Evolutionary conservation across 1,284 basidiomycete species (phyloP).

Genomic region (Malassezia cuniculi): DNA sequence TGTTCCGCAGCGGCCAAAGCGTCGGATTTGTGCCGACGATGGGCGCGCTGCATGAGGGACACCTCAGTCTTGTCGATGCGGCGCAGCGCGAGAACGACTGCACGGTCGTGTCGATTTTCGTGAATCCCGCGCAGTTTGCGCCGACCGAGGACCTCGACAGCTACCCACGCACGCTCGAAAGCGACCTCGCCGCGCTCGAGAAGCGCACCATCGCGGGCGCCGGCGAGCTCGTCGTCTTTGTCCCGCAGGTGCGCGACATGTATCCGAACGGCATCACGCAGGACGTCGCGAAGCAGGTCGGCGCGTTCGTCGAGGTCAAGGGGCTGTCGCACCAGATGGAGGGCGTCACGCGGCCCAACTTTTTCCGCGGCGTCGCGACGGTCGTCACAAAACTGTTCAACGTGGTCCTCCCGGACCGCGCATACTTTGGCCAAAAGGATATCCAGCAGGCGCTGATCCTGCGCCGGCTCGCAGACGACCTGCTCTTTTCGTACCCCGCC

Average conservation of each 20-base stretch:
- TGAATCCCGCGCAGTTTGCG: slow-evolving; percentile 94
- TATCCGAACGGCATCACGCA: slow-evolving; percentile 74
- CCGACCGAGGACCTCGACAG: slow-evolving; percentile 81
- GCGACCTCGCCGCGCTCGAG: slow-evolving; percentile 36
- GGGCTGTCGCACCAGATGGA: slow-evolving; percentile 75
- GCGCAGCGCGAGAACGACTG: slow-evolving; percentile 67
- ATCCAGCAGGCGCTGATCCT: slow-evolving; percentile 88
- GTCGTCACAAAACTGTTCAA: slow-evolving; percentile 92
- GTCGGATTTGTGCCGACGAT: slow-evolving; percentile 93
- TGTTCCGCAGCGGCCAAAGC: slow-evolving; percentile 12
- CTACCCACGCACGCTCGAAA: slow-evolving; percentile 64
- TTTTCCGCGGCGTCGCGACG: slow-evolving; percentile 91
- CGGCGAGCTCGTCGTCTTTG: slow-evolving; percentile 20
- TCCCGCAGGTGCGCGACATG: slow-evolving; percentile 48
- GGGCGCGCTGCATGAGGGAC: slow-evolving; percentile 90
- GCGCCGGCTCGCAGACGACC: slow-evolving; percentile 67
- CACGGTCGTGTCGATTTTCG: slow-evolving; percentile 88
- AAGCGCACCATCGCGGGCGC: slow-evolving; percentile 15
- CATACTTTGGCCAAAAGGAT: slow-evolving; percentile 97
- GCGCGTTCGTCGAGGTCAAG: slow-evolving; percentile 80
- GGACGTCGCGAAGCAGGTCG: slow-evolving; percentile 61
- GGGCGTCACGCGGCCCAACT: slow-evolving; percentile 66
- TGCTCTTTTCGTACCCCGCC: slow-evolving; percentile 63
- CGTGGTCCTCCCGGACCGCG: slow-evolving; percentile 71
- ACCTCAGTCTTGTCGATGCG: slow-evolving; percentile 60